A percentile compares a stretch with the other conserved stretches of the same genome.
These are phyloP conservation scores for Tuber indicum DNA, from an alignment of 495 filamentous ascomycete species.

Conservation along the genomic window DNA sequence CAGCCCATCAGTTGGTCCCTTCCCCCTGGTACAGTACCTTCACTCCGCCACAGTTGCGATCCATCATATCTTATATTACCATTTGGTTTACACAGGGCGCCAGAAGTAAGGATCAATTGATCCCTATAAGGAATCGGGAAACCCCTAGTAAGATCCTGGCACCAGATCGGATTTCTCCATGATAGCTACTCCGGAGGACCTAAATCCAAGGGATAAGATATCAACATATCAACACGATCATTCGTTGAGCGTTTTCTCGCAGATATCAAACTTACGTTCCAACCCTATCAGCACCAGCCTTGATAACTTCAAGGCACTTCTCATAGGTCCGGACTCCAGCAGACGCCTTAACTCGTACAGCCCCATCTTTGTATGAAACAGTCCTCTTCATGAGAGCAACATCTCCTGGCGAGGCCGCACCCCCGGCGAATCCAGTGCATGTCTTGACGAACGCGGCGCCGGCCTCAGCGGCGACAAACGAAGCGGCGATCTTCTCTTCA, in stretches of 20 bases:
- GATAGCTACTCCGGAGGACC: conserved; percentile 35
- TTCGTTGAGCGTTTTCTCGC: neutral
- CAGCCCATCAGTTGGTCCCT: neutral
- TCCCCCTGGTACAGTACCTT: neutral
- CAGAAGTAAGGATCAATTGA: neutral
- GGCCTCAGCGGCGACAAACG: conserved; percentile 54
- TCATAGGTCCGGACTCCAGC: conserved; percentile 55
- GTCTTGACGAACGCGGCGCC: conserved; percentile 64
- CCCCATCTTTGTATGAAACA: conserved; percentile 43
- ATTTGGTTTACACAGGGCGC: neutral
- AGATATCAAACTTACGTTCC: conserved; percentile 47
- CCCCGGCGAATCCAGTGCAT: conserved; percentile 61
- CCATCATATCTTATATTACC: conserved; percentile 2
- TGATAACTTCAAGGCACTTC: conserved; percentile 53
- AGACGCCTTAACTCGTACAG: conserved; percentile 58
- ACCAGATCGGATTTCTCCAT: conserved; percentile 26
- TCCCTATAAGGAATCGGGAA: neutral
- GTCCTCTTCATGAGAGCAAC: conserved; percentile 55
- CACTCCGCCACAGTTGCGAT: neutral
- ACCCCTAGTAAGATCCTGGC: conserved; percentile 29
- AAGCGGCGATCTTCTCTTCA: conserved; percentile 55
- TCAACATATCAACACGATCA: neutral
- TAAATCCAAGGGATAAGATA: conserved; percentile 5
- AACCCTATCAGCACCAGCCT: conserved; percentile 60
- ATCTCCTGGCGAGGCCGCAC: conserved; percentile 52